Percentiles rank a stretch among this genome's conserved stretches.
These are phyloP conservation scores for Oryza nivara DNA, from an alignment of 176 grass and related monocot genomes.

Conservation along the genomic window DNA sequence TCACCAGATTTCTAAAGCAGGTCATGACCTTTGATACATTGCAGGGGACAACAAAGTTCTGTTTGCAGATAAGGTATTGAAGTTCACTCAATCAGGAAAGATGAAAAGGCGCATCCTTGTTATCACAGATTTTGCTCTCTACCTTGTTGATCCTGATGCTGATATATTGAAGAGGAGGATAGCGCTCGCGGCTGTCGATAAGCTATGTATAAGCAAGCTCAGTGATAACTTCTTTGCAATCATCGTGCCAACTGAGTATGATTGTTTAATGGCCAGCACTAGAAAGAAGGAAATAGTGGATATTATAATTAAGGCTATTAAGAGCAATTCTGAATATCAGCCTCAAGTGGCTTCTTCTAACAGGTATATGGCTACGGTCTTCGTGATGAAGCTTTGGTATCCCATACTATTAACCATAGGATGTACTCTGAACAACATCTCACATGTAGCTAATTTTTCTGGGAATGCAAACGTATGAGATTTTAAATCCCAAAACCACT, in stretches of 20 bases:
- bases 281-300: slow-evolving; percentile 88
- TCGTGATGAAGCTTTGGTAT: slow-evolving; percentile 25
- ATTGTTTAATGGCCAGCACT: slow-evolving; percentile 83
- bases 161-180: slow-evolving; percentile 95
- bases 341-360: slow-evolving; percentile 85
- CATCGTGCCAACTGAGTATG: slow-evolving; percentile 86
- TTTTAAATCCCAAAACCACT: neutral
- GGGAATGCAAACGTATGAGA: neutral
- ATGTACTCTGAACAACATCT: slow-evolving; percentile 7
- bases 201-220: slow-evolving; percentile 72
- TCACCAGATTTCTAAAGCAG: neutral
- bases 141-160: slow-evolving; percentile 82
- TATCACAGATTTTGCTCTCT: slow-evolving; percentile 91
- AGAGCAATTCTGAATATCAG: slow-evolving; percentile 78
- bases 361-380: slow-evolving; percentile 45
- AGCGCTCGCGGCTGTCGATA: slow-evolving; percentile 86
- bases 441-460: neutral
- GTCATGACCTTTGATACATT: slow-evolving; percentile 17
- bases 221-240: slow-evolving; percentile 87
- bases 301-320: slow-evolving; percentile 72
- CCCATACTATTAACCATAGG: neutral
- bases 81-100: slow-evolving; percentile 85
- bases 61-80: slow-evolving; percentile 87
- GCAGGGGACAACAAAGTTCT: slow-evolving; percentile 87
- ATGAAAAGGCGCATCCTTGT: slow-evolving; percentile 85